Percentiles rank a stretch among this genome's conserved stretches.
Conservation (phyloP, 1,139 yeast genomes). For the Torulaspora globosa region DNA sequence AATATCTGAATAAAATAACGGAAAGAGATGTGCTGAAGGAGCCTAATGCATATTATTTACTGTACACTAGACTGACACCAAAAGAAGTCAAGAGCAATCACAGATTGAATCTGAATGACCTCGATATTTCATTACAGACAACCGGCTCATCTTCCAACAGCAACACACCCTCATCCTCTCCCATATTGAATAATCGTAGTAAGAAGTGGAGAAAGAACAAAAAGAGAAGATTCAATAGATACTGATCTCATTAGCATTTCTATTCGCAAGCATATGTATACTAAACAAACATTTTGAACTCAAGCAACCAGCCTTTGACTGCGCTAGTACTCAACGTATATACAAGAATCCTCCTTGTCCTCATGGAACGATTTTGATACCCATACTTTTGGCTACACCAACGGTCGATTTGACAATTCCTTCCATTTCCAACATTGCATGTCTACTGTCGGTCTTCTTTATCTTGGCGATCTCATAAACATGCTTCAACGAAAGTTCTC, state of each 20-base stretch:
- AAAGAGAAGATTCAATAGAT: conserved; percentile 29
- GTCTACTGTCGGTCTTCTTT: conserved; percentile 81
- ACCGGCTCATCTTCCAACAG: conserved; percentile 10
- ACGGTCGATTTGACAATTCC: conserved; percentile 77
- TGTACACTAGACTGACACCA: conserved; percentile 71
- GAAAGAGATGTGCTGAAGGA: conserved; percentile 74
- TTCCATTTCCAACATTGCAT: conserved; percentile 64
- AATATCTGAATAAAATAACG: conserved; percentile 67
- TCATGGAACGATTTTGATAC: conserved; percentile 74
- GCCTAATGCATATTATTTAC: conserved; percentile 83
- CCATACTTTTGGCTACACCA: conserved; percentile 84
- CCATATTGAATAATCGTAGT: conserved; percentile 12
- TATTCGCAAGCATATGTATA: conserved; percentile 5
- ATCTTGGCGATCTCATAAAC: conserved; percentile 92
- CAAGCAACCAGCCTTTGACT: not conserved
- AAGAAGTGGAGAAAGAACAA: conserved; percentile 29
- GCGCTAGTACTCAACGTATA: conserved; percentile 9
- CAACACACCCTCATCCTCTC: conserved; percentile 13
- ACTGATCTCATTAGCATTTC: conserved; percentile 12
- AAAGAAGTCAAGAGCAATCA: conserved; percentile 32
- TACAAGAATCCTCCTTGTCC: conserved; percentile 6
- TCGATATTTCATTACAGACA: conserved; percentile 18
- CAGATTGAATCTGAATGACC: conserved; percentile 13
- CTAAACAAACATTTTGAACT: conserved; percentile 5
- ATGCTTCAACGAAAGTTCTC: conserved; percentile 79